Evolutionary conservation across 768 basidiomycete species (phyloP), one percentile per base, ranked within the genome.

Genomic region (Suillus luteus): DNA sequence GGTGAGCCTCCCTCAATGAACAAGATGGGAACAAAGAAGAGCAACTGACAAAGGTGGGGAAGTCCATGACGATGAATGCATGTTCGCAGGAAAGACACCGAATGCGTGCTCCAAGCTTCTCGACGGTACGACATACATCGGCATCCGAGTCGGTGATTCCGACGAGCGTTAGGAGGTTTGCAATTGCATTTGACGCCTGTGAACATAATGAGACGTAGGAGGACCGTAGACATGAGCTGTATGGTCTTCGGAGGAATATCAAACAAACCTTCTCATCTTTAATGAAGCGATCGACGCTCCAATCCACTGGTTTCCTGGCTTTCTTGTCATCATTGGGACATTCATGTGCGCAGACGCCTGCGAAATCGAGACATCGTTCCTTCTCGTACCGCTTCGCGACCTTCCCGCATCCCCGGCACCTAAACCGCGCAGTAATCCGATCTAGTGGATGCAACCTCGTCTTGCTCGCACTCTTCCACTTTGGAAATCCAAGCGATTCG

Each of bases 361-460:
- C 75, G 63, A 88, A 87, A 68, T 86, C 83, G 59, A 91, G 73
- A 67, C 85, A 84, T 35, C 67, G 77, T 46, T 82, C 80, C 27
- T 72, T 74, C 38, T 68, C 72, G 66, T 81, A 78, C 44, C 69
- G 70, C 40, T 62, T 68, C 5, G 70, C 72, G 1, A 80, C 73
- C 10, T 71, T 76, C 14, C 78, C 72, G 66, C 91, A 92, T 44
- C 68, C 67, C 61, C 72, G 80, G 70, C 90, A 92, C 33, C 75
- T 71, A 73, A 89, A 91, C 27, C 85, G 75, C 0, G 87, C 86
- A 5, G 83, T 85, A 15, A 87, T 62, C 49, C 88, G 79, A 55
- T 88, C 81, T 19, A 83, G 81, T 0, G 88, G 88, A 69, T 85
- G 85, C 10, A 89, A 60, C 44, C 73, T 70, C 17, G 72, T 79